Evolutionary conservation across 1,284 basidiomycete genomes (phyloP), one percentile per base, ranked within the genome.

Genomic region (Cutaneotrichosporon curvatum): DNA sequence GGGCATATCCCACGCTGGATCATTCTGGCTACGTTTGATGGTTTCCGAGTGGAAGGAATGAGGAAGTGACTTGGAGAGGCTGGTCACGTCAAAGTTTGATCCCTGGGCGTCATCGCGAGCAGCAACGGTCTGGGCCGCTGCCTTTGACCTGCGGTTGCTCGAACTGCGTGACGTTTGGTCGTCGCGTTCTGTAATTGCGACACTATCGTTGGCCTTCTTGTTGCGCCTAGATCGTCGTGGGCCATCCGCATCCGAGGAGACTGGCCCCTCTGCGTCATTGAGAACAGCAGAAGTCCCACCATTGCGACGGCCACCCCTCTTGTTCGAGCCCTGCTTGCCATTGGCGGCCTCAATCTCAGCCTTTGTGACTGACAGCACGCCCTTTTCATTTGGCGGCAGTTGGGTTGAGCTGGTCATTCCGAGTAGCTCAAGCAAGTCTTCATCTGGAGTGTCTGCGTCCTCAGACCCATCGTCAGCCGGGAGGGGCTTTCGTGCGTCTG

Each of bases 1-100:
- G 3, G 67, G 64, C 64, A 63, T 65, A n/a, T 67, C 67, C 67
- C 65, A 70, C n/a, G 37, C 45, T 4, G 47, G 28, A 31, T 15
- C 32, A 18, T 10, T 45, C n/a, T n/a, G 23, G 11, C 25, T 31
- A n/a, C 19, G 23, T n/a, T 5, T 42, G 19, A 18, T 38, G 31
- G 23, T 37, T n/a, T 50, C 45, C 11, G 40, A 28, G 30, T 50
- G 47, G 51, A 53, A 53, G 23, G 46, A 45, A 6, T 45, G 25
- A 5, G 52, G 52, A 23, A 54, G 43, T 6, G 52, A 54, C 18
- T 41, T 34, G 22, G 43, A 45, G 21, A 54, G 20, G 4, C 37
- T 25, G 25, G 35, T 12, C 36, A 54, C 16, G 40, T 54, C 45
- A 14, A 41, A 23, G 3, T 32, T 21, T 20, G 41, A 25, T 16